Evolutionary conservation across 176 grass and related monocot species (phyloP).

Genomic region (Triticum urartu): DNA sequence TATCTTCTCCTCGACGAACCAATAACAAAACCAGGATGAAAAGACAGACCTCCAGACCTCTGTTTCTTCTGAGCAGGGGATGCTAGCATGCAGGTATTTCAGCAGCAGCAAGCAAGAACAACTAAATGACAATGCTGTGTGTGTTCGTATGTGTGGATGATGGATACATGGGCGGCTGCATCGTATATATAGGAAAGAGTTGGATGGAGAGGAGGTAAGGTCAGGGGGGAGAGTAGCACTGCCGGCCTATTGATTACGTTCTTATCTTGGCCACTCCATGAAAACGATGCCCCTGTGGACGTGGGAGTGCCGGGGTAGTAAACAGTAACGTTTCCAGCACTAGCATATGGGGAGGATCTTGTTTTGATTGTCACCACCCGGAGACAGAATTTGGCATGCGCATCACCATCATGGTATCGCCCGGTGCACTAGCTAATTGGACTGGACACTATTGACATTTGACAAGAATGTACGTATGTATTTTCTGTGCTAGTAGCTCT

Average conservation of each 20-base stretch:
- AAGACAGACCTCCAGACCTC: neutral
- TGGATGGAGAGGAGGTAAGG: slow-evolving; percentile 1
- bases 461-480: neutral
- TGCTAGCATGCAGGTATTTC: neutral
- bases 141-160: neutral
- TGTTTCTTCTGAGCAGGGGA: neutral
- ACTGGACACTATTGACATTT: neutral
- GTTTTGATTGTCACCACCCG: neutral
- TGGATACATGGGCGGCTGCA: neutral
- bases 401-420: neutral
- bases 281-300: slow-evolving; percentile 35
- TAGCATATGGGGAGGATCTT: neutral
- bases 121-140: neutral
- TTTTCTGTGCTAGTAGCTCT: neutral
- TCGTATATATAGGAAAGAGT: slow-evolving; percentile 35
- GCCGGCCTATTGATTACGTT: slow-evolving; percentile 39
- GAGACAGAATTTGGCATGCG: neutral
- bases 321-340: slow-evolving; percentile 10
- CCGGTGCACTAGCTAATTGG: neutral
- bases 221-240: neutral
- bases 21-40: neutral
- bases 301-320: slow-evolving; percentile 11
- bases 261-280: slow-evolving; percentile 34
- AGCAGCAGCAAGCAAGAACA: neutral
- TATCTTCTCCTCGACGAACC: neutral